Evolutionary conservation across 225 moss, liverwort and hornwort species (phyloP), one percentile per base, ranked within the genome.

Genomic region (Thuidium tamariscinum): DNA sequence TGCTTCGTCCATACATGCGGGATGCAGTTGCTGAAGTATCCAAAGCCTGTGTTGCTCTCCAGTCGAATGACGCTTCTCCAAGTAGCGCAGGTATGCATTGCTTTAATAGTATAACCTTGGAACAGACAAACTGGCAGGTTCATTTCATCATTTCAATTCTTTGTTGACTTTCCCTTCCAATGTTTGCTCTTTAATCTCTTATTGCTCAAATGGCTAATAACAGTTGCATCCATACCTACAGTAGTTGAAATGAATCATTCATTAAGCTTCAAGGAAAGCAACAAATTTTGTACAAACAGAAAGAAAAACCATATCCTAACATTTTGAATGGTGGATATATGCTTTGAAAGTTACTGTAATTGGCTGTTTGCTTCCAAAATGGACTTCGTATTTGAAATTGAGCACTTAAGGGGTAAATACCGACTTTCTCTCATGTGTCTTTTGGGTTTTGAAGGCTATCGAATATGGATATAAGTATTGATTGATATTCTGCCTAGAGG

Each of bases 1-100:
- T 96, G 14, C 92, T 95, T 36, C 97, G 98, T 67, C 97, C 98
- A 17, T 95, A 96, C 88, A 97, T 97, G 97, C 93, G 96, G 42
- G 96, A 97, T 74, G 98, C 97, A 69, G 95, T 98, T 59, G 87
- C 92, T 74, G 98, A 98, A 87, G 94, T 98, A 61, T 95, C 98
- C 25, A 95, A 92, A 92, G 94, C 95, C 27, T 98, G 95, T 86
- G 86, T 94, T 69, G 93, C 94, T 74, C 91, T 97, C 39, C 92
- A 97, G 90, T 92, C 93, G 70, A 96, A 92, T 71, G 97, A 97
- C 74, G 94, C 92, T 76, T 95, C 95, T 83, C 97, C 98, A 48
- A 90, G 74, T 73, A 96, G 96, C 72, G 96, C 96, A 81, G 95
- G 95, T 95, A 84, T 85, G 83, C 74, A 82, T 70, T 68, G 71